Percentiles rank a stretch among this genome's conserved stretches.
phyloP scores from a whole-genome alignment of 83 land plant species.

The Diphasiastrum complanatum region DNA sequence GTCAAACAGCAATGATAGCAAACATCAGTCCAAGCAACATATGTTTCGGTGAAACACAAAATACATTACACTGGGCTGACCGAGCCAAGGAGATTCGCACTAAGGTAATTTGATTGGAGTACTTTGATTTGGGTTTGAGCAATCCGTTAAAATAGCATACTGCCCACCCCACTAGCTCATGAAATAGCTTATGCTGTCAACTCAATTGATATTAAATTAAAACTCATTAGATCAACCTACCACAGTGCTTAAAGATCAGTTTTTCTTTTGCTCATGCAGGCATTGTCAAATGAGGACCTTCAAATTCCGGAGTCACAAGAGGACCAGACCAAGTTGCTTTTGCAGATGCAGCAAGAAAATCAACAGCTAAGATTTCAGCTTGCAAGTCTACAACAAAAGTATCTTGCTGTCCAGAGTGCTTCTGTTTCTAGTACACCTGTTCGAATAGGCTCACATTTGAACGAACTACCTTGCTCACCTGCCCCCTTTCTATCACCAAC shows the following conservation, averaged over 20 bases:
- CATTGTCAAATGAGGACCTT: conserved; percentile 56
- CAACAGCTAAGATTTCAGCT: conserved; percentile 64
- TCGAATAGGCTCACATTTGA: conserved; percentile 17
- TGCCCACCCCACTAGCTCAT: background rate
- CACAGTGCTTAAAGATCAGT: background rate
- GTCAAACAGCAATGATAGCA: conserved; percentile 94
- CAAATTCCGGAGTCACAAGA: conserved; percentile 55
- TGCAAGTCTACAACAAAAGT: conserved; percentile 60
- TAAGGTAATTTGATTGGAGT: conserved; percentile 42
- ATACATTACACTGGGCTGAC: conserved; percentile 96
- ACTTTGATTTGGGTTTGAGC: background rate
- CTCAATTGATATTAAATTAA: no score
- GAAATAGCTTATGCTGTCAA: no score
- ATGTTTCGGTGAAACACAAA: conserved; percentile 83
- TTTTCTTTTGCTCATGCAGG: conserved; percentile 37
- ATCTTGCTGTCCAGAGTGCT: conserved; percentile 52
- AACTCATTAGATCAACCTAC: background rate
- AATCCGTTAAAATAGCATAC: background rate
- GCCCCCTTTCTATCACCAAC: no score
- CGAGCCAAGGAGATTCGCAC: conserved; percentile 89
- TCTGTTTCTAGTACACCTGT: conserved; percentile 27
- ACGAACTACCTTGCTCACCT: conserved; percentile 10
- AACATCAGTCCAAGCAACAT: conserved; percentile 76
- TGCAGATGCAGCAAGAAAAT: conserved; percentile 82
- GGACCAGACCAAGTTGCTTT: conserved; percentile 65